Conservation (phyloP, 75 land plant genomes). For the Chamaecyparis obtusa region DNA sequence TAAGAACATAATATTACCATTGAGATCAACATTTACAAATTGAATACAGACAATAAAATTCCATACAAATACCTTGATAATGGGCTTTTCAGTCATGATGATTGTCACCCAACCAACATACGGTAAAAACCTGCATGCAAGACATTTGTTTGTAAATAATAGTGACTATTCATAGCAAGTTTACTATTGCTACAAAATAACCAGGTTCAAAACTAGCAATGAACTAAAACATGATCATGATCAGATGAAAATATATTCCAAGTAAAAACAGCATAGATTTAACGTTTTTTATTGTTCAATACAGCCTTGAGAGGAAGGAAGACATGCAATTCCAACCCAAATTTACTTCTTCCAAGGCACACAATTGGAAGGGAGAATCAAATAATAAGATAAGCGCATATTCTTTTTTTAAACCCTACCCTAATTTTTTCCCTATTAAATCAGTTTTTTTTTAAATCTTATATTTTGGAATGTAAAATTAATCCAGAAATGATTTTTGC, state of each 20-base stretch:
- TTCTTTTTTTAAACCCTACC: too few species aligned
- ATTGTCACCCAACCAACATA: conserved; percentile 98
- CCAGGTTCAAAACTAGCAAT: neutral
- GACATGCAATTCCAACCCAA: neutral
- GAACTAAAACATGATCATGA: neutral
- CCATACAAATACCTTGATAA: conserved; percentile 64
- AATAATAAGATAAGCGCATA: too few species aligned
- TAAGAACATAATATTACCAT: neutral
- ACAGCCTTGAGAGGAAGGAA: neutral
- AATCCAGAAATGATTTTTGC: too few species aligned
- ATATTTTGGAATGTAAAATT: too few species aligned
- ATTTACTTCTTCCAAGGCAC: neutral
- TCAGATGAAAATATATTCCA: neutral
- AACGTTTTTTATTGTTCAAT: neutral
- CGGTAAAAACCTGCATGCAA: conserved; percentile 71
- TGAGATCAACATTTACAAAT: neutral
- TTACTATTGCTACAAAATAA: neutral
- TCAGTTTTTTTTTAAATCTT: too few species aligned
- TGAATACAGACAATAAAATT: neutral
- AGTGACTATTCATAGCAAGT: neutral
- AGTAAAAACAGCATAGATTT: neutral
- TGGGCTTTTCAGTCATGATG: conserved; percentile 94
- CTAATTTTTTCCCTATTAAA: too few species aligned
- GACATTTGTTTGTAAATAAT: neutral
- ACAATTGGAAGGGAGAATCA: neutral